Conservation (phyloP, 345 rosid species). For the Adansonia digitata region DNA sequence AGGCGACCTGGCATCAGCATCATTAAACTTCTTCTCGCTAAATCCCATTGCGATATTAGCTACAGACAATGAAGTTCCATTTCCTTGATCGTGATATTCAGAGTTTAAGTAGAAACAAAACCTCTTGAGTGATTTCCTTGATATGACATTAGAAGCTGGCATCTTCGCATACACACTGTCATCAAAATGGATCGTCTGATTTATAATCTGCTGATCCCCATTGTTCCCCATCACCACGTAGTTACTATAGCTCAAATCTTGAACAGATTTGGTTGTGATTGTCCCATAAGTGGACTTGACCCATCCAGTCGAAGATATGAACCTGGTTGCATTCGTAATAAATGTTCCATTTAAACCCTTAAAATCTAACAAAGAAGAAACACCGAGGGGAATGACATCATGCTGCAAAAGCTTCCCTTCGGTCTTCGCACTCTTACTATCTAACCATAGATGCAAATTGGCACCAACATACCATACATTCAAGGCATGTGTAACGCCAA, state of each 20-base stretch:
- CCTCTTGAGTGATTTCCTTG: slow-evolving; percentile 35
- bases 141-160: slow-evolving; percentile 20
- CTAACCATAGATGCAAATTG: slow-evolving; percentile 90
- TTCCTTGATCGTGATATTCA: slow-evolving; percentile 29
- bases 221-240: slow-evolving; percentile 46
- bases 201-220: slow-evolving; percentile 47
- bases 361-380: slow-evolving; percentile 34
- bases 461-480: slow-evolving; percentile 82
- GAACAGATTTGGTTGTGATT: slow-evolving; percentile 45
- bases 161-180: slow-evolving; percentile 37
- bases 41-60: slow-evolving; percentile 52
- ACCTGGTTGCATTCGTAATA: slow-evolving; percentile 42
- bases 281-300: slow-evolving; percentile 63
- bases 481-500: slow-evolving; percentile 72
- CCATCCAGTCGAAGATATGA: slow-evolving; percentile 49
- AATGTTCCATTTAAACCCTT: slow-evolving; percentile 56
- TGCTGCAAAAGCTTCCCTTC: slow-evolving; percentile 54
- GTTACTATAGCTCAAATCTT: slow-evolving; percentile 51
- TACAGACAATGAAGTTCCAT: slow-evolving; percentile 24
- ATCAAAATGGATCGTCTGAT: slow-evolving; percentile 51
- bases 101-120: slow-evolving; percentile 44
- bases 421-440: slow-evolving; percentile 33
- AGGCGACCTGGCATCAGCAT: slow-evolving; percentile 10
- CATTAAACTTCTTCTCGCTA: slow-evolving; percentile 40
- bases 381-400: slow-evolving; percentile 29